Conservation (phyloP, 192 early-diverging fungal genomes). For the Geranomyces variabilis region DNA sequence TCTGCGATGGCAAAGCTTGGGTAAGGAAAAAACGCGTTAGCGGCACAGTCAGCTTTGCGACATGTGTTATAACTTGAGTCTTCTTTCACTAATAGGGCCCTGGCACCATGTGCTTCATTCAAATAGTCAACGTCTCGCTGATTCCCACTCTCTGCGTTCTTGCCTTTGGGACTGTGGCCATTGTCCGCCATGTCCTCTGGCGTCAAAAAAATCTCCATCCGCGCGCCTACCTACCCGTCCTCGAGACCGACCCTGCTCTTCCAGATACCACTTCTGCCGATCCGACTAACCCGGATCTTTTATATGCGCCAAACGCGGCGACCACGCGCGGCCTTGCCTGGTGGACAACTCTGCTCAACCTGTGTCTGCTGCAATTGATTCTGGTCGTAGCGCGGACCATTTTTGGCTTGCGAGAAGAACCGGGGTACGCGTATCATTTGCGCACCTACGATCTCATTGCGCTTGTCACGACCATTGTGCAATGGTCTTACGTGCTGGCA, state of each 20-base stretch:
- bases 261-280: conserved; percentile 6
- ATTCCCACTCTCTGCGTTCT: conserved; percentile 4
- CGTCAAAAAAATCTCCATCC: conserved; percentile 12
- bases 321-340: not conserved
- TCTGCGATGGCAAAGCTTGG: no score
- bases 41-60: no score
- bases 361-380: conserved; percentile 1
- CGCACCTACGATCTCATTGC: not conserved
- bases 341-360: conserved; percentile 15
- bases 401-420: not conserved
- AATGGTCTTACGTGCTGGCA: not conserved
- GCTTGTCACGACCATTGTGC: not conserved
- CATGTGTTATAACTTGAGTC: no score
- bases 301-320: not conserved
- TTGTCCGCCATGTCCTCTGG: conserved; percentile 17
- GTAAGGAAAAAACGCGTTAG: no score
- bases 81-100: no score
- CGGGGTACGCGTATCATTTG: not conserved
- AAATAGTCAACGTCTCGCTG: conserved; percentile 3
- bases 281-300: not conserved
- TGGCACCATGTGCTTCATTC: no score
- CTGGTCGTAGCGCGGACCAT: not conserved
- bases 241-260: not conserved
- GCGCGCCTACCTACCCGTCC: conserved; percentile 13
- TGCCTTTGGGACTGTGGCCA: conserved; percentile 4